Evolutionary conservation across 2,329 filamentous ascomycete genomes (phyloP), one percentile per base, ranked within the genome.

Genomic region (Hymenoscyphus occultus): DNA sequence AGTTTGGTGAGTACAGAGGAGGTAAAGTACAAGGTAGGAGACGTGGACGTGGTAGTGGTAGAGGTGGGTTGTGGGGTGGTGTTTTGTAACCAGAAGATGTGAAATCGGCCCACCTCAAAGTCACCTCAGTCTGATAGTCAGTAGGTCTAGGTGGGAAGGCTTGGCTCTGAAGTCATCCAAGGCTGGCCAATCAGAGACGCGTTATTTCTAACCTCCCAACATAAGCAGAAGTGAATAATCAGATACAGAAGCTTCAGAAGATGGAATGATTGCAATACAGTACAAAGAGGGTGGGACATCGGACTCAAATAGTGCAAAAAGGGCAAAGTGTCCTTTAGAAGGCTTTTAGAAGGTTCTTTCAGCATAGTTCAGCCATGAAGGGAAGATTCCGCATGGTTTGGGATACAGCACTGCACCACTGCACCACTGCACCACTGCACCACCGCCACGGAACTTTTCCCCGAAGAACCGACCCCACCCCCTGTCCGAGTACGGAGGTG

Each of bases 31-130:
- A 57, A 57, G 54, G 54, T 28, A 28, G 54, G 16, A 57, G 54
- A 16, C 13, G 10, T 57, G 13, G 54, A 16, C 13, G 10, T 57
- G 13, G 13, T 39, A 22, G 31, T 56, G 16, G 54, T 56, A 22
- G 54, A 35, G 54, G 5, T 35, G 35, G 28, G 28, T 28, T 28
- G 28, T 59, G 42, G 39, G 51, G 56, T 28, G n/a, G 61, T 54
- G 40, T 54, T 59, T 16, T 58, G 14, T 54, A 39, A 19, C 45
- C 6, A 12, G 45, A 51, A 22, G 45, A 51, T 51, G 45, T 51
- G 19, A 51, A 65, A 63, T 65, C 60, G 64, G 60, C 48, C 61
- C 56, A 60, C 64, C 42, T 40, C 16, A 14, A n/a, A 10, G 12
- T n/a, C 28, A 22, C 14, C 59, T 56, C 35, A 35, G 35, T 35